These are phyloP conservation scores for Fusarium graminum DNA, from an alignment of 2,329 filamentous ascomycete genomes.

Conservation along the genomic window DNA sequence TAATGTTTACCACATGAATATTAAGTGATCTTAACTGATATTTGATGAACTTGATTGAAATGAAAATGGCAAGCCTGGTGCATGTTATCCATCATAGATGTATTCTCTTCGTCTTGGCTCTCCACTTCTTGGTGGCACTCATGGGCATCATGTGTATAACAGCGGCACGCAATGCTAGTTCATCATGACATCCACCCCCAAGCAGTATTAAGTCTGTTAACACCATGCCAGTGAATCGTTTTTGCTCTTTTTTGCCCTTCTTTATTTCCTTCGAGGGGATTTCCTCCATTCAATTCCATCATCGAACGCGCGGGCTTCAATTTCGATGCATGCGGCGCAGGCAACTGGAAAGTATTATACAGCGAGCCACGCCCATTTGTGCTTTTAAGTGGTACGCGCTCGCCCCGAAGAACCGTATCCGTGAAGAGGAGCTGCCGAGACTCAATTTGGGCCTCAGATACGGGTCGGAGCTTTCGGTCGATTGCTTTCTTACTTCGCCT, in stretches of 20 bases:
- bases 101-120: no score
- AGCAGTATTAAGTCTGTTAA: slow-evolving; percentile 49
- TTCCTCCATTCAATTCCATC: slow-evolving; percentile 47
- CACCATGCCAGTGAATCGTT: slow-evolving; percentile 49
- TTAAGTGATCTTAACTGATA: not conserved
- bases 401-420: slow-evolving; percentile 19
- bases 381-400: slow-evolving; percentile 40
- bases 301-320: slow-evolving; percentile 44
- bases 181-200: slow-evolving; percentile 50
- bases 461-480: slow-evolving; percentile 9
- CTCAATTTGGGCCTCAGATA: slow-evolving; percentile 40
- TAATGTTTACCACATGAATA: slow-evolving; percentile 21
- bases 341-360: slow-evolving; percentile 47
- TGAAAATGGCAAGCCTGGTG: not conserved
- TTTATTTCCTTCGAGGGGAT: slow-evolving; percentile 35
- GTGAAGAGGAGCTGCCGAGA: slow-evolving; percentile 34
- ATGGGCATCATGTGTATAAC: not conserved
- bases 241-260: slow-evolving; percentile 38
- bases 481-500: slow-evolving; percentile 11
- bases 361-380: slow-evolving; percentile 37
- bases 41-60: not conserved
- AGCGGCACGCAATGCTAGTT: not conserved
- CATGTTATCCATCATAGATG: not conserved
- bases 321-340: slow-evolving; percentile 35
- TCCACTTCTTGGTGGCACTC: no score